These are phyloP conservation scores for Boletales sp. DNA, from an alignment of 768 basidiomycete genomes.

Conservation along the genomic window DNA sequence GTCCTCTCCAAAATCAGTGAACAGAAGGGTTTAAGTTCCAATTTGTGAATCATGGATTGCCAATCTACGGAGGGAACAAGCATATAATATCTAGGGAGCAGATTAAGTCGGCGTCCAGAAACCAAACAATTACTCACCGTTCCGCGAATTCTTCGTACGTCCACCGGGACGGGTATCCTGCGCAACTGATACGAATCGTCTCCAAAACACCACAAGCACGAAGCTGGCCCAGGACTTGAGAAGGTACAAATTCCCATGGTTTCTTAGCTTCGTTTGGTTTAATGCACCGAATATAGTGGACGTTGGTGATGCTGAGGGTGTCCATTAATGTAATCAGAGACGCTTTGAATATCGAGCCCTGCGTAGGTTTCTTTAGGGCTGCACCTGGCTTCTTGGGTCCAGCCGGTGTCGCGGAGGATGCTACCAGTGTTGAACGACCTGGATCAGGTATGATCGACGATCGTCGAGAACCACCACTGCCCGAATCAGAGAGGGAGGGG, in stretches of 20 bases:
- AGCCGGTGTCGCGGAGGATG: conserved; percentile 37
- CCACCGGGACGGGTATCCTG: conserved; percentile 98
- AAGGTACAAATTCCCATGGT: conserved; percentile 95
- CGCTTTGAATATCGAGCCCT: conserved; percentile 97
- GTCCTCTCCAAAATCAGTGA: conserved; percentile 80
- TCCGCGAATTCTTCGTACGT: conserved; percentile 98
- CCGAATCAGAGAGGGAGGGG: conserved; percentile 76
- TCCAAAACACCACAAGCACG: conserved; percentile 98
- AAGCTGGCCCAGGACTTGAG: conserved; percentile 92
- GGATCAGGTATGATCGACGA: conserved; percentile 87
- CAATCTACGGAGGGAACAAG: conserved; percentile 84
- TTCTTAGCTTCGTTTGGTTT: conserved; percentile 97
- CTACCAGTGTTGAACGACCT: conserved; percentile 70
- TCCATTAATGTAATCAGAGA: conserved; percentile 95
- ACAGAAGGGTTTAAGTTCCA: conserved; percentile 81
- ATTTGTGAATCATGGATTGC: conserved; percentile 78
- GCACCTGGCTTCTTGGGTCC: conserved; percentile 63
- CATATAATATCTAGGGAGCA: conserved; percentile 83
- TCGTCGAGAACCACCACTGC: conserved; percentile 72
- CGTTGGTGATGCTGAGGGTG: conserved; percentile 94
- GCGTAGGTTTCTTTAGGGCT: conserved; percentile 85
- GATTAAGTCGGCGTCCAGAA: conserved; percentile 17
- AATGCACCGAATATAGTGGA: conserved; percentile 99
- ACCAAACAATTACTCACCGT: conserved; percentile 51
- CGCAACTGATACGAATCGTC: conserved; percentile 97